Base-by-base conservation (phyloP, 495 filamentous ascomycete species). In the Penicillium diatomitis region DNA sequence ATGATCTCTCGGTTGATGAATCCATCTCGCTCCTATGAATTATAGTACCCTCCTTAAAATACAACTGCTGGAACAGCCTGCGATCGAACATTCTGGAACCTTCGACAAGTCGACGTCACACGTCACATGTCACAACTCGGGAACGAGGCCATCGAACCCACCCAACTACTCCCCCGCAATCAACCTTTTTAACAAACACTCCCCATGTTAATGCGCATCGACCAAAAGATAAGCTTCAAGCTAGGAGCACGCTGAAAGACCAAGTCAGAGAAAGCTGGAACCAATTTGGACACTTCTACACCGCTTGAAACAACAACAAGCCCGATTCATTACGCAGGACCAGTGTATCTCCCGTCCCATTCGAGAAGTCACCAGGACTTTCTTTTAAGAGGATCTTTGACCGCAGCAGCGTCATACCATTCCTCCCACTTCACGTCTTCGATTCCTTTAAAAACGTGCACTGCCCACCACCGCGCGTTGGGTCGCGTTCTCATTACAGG, bases 341-440 rank as follows among this genome's bases (percentile, higher is more conserved):
- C 20, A 2, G 20, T 20, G 64, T 68, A 66, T 38, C 59, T 70
- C 70, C 68, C 66, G 68, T 64, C 46, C 64, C 64, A 64, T 70
- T 73, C 68, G 62, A 65, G 66, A 57, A 56, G 4, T 35, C 41
- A 5, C 50, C 44, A 42, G 42, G 43, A 38, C 48, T 43, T 42
- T 46, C 46, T 34, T 34, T 9, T 31, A 20, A 20, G 20, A 20
- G 2, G 20, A 20, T 20, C 20, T 20, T 20, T 20, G 20, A 20
- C 20, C 20, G 20, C 20, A 20, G 20, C 20, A 20, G 20, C 20
- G 20, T 20, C 20, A 20, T 20, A 20, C 20, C 20, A 20, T 20
- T 20, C 20, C 20, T 20, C 20, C 20, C 20, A 2, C 20, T 20
- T 20, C 20, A 20, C 20, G 20, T 20, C 31, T 10, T 34, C n/a